Conservation (phyloP, 1,284 basidiomycete genomes). For the Fomitopsis schrenkii region DNA sequence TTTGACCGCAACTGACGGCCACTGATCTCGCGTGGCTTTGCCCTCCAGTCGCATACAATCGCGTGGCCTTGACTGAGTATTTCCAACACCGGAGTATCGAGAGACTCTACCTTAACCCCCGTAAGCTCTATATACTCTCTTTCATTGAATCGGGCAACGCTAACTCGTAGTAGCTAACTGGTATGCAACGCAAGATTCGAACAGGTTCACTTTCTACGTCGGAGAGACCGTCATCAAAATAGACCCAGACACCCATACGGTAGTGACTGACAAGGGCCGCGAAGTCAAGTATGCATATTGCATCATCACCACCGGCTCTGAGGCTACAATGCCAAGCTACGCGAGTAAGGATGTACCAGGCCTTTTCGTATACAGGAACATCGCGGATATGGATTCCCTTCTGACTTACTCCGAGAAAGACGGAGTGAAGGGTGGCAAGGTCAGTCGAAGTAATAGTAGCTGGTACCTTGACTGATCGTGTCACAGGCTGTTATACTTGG, state of each 20-base stretch:
- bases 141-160: neutral
- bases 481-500: conserved; percentile 55
- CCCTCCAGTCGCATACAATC: conserved; percentile 38
- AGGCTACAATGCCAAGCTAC: conserved; percentile 65
- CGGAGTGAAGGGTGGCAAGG: conserved; percentile 31
- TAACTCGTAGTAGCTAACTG: conserved; percentile 35
- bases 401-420: conserved; percentile 49
- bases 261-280: conserved; percentile 45
- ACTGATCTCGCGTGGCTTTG: neutral
- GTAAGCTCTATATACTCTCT: conserved; percentile 14
- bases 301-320: conserved; percentile 71
- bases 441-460: neutral
- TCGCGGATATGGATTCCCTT: conserved; percentile 62
- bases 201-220: conserved; percentile 49
- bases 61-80: conserved; percentile 61
- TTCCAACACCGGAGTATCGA: conserved; percentile 62
- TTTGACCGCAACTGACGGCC: neutral
- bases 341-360: conserved; percentile 44
- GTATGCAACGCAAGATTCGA: conserved; percentile 57
- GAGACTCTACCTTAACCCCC: conserved; percentile 62
- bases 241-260: conserved; percentile 39
- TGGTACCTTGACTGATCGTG: neutral
- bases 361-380: conserved; percentile 72
- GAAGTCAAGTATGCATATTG: conserved; percentile 56
- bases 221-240: conserved; percentile 51